These are phyloP conservation scores for Aureobasidium sp. DNA, from an alignment of 2,329 filamentous ascomycete species.

Conservation along the genomic window DNA sequence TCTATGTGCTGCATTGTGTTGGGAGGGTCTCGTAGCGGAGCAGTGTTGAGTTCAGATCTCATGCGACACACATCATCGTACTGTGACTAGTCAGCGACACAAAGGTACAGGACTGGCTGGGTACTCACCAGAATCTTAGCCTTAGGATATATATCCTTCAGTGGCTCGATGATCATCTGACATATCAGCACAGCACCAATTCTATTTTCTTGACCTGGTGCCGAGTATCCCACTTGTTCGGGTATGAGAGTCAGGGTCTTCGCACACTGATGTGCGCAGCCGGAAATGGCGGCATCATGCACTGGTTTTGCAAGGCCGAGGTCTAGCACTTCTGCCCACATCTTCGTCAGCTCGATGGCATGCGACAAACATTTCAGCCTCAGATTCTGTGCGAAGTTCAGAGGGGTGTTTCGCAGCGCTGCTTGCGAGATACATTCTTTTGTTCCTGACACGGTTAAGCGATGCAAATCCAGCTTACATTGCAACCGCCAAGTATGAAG, in stretches of 20 bases:
- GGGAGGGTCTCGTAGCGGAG: neutral
- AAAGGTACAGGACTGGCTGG: no score
- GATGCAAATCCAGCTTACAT: constrained; percentile 1
- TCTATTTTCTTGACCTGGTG: neutral
- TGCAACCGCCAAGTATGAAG: constrained; percentile 4
- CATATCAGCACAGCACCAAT: neutral
- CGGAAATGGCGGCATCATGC: constrained; percentile 4
- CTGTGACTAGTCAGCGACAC: neutral
- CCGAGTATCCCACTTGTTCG: neutral
- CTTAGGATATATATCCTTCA: constrained; percentile 10
- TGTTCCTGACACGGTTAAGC: neutral
- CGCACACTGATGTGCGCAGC: constrained; percentile 11
- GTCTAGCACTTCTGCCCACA: constrained; percentile 9
- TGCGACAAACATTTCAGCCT: neutral
- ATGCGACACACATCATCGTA: constrained; percentile 7
- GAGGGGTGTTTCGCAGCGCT: neutral
- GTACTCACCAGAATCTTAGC: constrained; percentile 1
- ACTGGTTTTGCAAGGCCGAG: constrained; percentile 4
- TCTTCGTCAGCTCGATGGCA: constrained; percentile 6
- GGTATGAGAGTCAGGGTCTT: constrained; percentile 4
- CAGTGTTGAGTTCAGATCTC: neutral
- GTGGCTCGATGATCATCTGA: constrained; percentile 4
- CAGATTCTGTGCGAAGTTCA: neutral
- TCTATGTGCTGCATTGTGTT: neutral
- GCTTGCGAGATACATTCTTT: neutral